Percentiles rank a stretch among this genome's conserved stretches.
Evolutionary conservation across 768 basidiomycete species (phyloP).

Genomic region (Suillus weaverae): DNA sequence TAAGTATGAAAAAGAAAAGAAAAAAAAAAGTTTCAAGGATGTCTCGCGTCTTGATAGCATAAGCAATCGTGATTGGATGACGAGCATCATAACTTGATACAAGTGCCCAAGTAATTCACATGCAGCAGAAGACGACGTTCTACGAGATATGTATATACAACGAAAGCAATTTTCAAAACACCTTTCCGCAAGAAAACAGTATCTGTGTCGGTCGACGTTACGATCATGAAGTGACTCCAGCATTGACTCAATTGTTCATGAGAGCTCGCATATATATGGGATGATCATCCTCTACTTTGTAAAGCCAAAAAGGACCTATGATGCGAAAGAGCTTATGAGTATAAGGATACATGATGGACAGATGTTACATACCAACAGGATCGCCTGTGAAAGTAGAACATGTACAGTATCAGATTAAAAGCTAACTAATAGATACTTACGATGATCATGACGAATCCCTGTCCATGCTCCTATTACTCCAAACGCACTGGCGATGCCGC

Average conservation of each 20-base stretch:
- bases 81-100: too few species aligned
- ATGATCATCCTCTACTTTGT: constrained; percentile 51
- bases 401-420: background rate
- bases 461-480: constrained; percentile 74
- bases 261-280: constrained; percentile 35
- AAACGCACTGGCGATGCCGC: constrained; percentile 60
- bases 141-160: constrained; percentile 34
- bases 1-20: background rate
- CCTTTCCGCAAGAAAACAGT: background rate
- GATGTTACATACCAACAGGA: constrained; percentile 54
- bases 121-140: background rate
- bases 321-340: background rate
- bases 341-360: background rate
- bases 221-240: background rate
- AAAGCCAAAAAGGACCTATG: constrained; percentile 72
- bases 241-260: constrained; percentile 5
- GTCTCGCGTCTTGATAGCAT: background rate
- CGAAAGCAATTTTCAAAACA: background rate
- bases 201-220: background rate
- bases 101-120: background rate
- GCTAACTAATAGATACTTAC: constrained; percentile 28
- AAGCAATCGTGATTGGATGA: background rate
- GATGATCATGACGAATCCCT: constrained; percentile 56
- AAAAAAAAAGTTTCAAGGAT: background rate
- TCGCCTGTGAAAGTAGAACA: constrained; percentile 42